Evolutionary conservation across 257 asterid genomes (phyloP), one percentile per base, ranked within the genome.

Genomic region (Agastache rugosa): DNA sequence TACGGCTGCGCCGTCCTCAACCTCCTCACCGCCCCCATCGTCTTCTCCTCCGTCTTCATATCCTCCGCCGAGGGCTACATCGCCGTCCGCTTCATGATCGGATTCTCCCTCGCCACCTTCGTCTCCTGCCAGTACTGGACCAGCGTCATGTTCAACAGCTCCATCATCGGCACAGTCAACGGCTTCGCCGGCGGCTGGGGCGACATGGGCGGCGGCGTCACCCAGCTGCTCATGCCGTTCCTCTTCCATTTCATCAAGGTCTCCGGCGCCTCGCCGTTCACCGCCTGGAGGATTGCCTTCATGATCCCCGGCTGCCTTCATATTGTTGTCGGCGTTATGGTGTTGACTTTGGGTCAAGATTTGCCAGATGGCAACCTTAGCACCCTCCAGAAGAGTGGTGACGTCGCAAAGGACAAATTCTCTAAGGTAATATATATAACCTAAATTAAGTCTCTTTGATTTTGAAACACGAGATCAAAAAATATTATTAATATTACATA

Each of bases 151-250:
- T 83, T 83, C 56, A 81, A 44, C 37, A 69, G 79, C 29, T 48
- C 74, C 14, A 84, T 84, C 17, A 78, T 84, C 31, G 88, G 88
- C 63, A 79, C 84, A 17, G 88, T 84, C 20, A 84, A 84, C 17
- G 88, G 84, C 8, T 68, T 79, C 42, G 85, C 87, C 11, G 86
- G 79, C 5, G 87, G 87, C 29, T 81, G 87, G 87, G 88, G 88
- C 2, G 84, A 84, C 72, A 84, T 84, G 88, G 88, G 86, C 1
- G 86, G 88, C 8, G 88, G 88, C 4, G 79, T 69, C 1, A 81
- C 86, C 0, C 88, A 84, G 75, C 47, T 84, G 15, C 72, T 84
- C 29, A 84, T 84, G 88, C 88, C 88, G 0, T 79, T 79, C 16
- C 84, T 84, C 2, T 84, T 56, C 56, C 85, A 84, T 0, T 1